Evolutionary conservation across 768 basidiomycete genomes (phyloP).

Genomic region (Lepiota brunneoincarnata): DNA sequence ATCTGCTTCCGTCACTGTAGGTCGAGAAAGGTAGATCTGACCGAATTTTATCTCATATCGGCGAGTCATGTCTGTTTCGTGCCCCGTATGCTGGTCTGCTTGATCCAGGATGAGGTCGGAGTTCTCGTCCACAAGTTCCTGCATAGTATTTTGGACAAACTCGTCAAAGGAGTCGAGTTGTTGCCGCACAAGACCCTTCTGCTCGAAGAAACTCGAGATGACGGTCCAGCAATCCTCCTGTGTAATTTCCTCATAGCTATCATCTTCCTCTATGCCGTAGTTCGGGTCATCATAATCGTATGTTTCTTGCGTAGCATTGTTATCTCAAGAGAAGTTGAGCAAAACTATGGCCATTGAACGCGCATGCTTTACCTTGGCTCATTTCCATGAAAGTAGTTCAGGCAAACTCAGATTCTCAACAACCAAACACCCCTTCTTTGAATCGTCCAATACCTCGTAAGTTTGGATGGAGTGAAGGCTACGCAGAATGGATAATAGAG

Average conservation of each 20-base stretch:
- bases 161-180: constrained; percentile 98
- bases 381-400: constrained; percentile 24
- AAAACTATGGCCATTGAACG: constrained; percentile 19
- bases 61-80: constrained; percentile 73
- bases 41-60: constrained; percentile 98
- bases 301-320: constrained; percentile 45
- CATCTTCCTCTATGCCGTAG: constrained; percentile 55
- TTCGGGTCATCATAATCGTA: constrained; percentile 61
- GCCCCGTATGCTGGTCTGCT: constrained; percentile 92
- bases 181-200: constrained; percentile 96
- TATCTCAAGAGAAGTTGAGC: constrained; percentile 43
- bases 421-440: neutral
- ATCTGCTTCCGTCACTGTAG: constrained; percentile 94
- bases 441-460: neutral
- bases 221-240: constrained; percentile 96
- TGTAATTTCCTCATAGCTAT: constrained; percentile 74
- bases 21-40: constrained; percentile 94
- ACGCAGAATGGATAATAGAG: neutral
- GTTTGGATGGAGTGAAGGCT: neutral
- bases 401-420: neutral
- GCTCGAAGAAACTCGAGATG: constrained; percentile 94
- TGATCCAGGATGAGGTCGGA: constrained; percentile 95
- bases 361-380: constrained; percentile 49
- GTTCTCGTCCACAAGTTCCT: constrained; percentile 97
- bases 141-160: constrained; percentile 99